Conservation (phyloP, 2,329 filamentous ascomycete genomes). For the Colletotrichum orbiculare region DNA sequence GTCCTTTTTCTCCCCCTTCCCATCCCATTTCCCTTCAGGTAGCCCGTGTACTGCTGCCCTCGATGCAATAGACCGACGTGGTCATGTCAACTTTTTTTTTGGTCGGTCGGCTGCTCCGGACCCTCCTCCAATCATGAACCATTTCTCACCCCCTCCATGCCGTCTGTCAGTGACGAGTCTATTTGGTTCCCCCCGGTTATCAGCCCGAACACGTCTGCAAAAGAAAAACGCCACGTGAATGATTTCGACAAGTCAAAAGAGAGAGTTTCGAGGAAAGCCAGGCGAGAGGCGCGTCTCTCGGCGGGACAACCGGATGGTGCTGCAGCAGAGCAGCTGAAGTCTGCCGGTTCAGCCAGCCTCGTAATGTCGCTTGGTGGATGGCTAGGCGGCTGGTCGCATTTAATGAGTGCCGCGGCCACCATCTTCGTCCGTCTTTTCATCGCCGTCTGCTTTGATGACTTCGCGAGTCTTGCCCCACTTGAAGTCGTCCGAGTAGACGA, state of each 20-base stretch:
- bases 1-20: background rate
- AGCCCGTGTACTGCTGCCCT: slow-evolving; percentile 9
- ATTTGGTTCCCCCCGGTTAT: slow-evolving; percentile 16
- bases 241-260: slow-evolving; percentile 24
- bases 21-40: background rate
- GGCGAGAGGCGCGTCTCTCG: slow-evolving; percentile 6
- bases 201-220: slow-evolving; percentile 20
- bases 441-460: slow-evolving; percentile 44
- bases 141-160: slow-evolving; percentile 12
- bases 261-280: background rate
- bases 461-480: slow-evolving; percentile 59
- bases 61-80: slow-evolving; percentile 4
- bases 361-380: background rate
- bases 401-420: slow-evolving; percentile 39
- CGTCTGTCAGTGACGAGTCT: slow-evolving; percentile 29
- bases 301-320: background rate
- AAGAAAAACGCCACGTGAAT: slow-evolving; percentile 32
- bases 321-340: background rate
- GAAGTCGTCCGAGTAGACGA: slow-evolving; percentile 57
- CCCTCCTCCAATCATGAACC: slow-evolving; percentile 19
- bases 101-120: background rate
- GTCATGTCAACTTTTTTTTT: slow-evolving; percentile 13
- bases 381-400: slow-evolving; percentile 36
- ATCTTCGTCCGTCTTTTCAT: slow-evolving; percentile 37
- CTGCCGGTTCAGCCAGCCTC: background rate